Percentiles rank a stretch among this genome's conserved stretches.
These are phyloP conservation scores for Dictyostelium brefeldianum DNA, from an alignment of 78 protist species.

Conservation along the genomic window DNA sequence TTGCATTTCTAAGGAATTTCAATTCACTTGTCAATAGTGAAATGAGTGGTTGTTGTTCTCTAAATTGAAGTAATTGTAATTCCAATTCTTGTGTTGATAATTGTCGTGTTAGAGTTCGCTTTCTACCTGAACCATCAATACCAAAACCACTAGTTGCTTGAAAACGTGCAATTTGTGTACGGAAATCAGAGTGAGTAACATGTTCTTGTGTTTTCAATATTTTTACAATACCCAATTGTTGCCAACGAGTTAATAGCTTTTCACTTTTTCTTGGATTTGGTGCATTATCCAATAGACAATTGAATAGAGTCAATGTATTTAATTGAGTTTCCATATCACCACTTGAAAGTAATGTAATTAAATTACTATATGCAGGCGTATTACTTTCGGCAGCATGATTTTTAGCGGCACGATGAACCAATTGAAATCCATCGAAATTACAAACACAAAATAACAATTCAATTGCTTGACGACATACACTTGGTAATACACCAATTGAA, in stretches of 20 bases:
- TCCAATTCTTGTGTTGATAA: constrained; percentile 62
- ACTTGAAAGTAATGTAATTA: constrained; percentile 25
- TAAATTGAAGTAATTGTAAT: constrained; percentile 21
- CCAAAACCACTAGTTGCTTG: constrained; percentile 64
- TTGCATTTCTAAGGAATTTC: constrained; percentile 74
- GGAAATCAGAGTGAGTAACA: constrained; percentile 70
- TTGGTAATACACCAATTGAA: constrained; percentile 24
- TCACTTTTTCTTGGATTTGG: constrained; percentile 73
- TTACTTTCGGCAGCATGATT: constrained; percentile 16
- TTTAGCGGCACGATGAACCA: constrained; percentile 82
- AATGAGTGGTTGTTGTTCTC: constrained; percentile 79
- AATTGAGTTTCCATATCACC: constrained; percentile 85
- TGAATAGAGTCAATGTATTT: constrained; percentile 68
- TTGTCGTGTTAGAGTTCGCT: constrained; percentile 27
- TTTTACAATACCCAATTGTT: constrained; percentile 54
- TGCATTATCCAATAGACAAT: constrained; percentile 75
- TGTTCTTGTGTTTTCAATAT: constrained; percentile 66
- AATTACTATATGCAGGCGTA: constrained; percentile 27
- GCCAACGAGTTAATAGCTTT: constrained; percentile 63
- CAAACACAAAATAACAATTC: constrained; percentile 79
- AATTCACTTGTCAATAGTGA: constrained; percentile 41
- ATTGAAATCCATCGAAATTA: constrained; percentile 76
- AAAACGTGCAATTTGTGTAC: constrained; percentile 76
- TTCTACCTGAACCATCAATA: neutral
- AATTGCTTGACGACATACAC: constrained; percentile 73